Percentiles rank a stretch among this genome's conserved stretches.
phyloP scores from a whole-genome alignment of 352 stramenopile species.

The Hyaloperonospora arabidopsidis region DNA sequence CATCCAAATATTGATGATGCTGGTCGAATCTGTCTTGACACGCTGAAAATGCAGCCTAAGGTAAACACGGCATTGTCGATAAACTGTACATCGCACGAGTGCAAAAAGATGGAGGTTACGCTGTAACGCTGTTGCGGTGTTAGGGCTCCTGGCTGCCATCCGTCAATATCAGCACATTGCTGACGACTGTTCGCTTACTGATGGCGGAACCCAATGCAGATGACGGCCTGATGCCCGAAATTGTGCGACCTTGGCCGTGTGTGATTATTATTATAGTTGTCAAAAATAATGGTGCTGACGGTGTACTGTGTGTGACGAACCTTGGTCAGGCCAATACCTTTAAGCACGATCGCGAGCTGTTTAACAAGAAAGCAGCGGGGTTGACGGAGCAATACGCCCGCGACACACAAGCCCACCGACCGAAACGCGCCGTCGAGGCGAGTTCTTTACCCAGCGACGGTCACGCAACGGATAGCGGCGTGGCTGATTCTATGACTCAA shows the following conservation, averaged over 20 bases:
- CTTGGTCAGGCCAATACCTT: conserved; percentile 56
- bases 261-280: neutral
- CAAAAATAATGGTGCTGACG: neutral
- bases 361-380: conserved; percentile 54
- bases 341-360: conserved; percentile 70
- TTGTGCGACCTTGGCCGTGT: conserved; percentile 31
- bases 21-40: conserved; percentile 87
- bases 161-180: conserved; percentile 86
- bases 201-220: conserved; percentile 88
- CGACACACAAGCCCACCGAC: conserved; percentile 6
- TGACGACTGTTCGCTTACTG: conserved; percentile 87
- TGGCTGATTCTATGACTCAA: conserved; percentile 12
- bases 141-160: conserved; percentile 87
- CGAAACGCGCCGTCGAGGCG: conserved; percentile 4
- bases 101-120: neutral
- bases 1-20: conserved; percentile 82
- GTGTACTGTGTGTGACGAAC: neutral
- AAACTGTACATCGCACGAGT: neutral
- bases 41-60: conserved; percentile 88
- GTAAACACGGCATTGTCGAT: conserved; percentile 11
- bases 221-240: conserved; percentile 87
- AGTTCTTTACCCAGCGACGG: conserved; percentile 2
- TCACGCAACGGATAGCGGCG: neutral
- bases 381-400: conserved; percentile 51
- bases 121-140: neutral